Conservation (phyloP, 2,329 filamentous ascomycete species). For the Lithohypha guttulata region DNA sequence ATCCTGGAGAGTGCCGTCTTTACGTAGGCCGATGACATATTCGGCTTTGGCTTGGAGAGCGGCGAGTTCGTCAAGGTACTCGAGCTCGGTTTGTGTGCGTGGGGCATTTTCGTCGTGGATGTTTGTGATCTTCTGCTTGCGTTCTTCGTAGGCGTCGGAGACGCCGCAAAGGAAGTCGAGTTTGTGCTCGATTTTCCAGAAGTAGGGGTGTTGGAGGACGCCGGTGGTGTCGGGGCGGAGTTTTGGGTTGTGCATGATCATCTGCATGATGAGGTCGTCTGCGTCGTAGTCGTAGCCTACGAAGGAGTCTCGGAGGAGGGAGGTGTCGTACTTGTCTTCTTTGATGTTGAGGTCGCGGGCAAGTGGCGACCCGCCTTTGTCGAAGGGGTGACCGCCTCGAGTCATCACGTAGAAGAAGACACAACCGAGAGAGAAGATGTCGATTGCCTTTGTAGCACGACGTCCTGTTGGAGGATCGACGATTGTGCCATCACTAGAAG, state of each 20-base stretch:
- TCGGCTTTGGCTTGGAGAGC: constrained; percentile 44
- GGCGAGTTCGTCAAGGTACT: constrained; percentile 30
- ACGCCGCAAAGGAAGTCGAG: constrained; percentile 91
- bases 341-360: constrained; percentile 87
- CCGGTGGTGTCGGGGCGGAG: constrained; percentile 61
- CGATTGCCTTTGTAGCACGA: constrained; percentile 86
- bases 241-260: constrained; percentile 59
- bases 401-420: constrained; percentile 99
- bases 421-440: constrained; percentile 92
- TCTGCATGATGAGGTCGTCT: constrained; percentile 71
- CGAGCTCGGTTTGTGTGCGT: constrained; percentile 15
- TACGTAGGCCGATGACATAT: constrained; percentile 30
- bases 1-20: constrained; percentile 51
- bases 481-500: constrained; percentile 41
- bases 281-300: constrained; percentile 81
- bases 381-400: constrained; percentile 82
- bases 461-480: constrained; percentile 51
- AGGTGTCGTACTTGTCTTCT: constrained; percentile 67
- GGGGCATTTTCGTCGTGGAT: constrained; percentile 18
- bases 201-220: constrained; percentile 89
- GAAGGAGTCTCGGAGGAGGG: constrained; percentile 49
- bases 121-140: constrained; percentile 39
- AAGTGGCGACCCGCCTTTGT: constrained; percentile 89
- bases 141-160: constrained; percentile 92
- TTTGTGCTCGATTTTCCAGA: constrained; percentile 83